Evolutionary conservation across 2,329 filamentous ascomycete species (phyloP).

Genomic region (Paradendryphiella salina): DNA sequence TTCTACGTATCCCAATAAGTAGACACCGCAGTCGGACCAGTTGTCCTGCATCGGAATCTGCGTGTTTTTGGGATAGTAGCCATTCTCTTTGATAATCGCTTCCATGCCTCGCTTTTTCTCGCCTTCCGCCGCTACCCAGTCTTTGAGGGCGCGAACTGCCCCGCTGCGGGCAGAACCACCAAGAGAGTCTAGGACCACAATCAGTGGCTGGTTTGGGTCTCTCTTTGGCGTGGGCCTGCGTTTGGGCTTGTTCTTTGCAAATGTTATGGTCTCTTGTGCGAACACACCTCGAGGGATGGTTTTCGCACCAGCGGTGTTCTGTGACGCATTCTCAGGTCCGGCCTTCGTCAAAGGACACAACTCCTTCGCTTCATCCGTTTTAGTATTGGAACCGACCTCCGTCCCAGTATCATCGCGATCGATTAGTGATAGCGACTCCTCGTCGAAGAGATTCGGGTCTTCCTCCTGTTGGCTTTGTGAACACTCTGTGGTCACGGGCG

Average conservation of each 20-base stretch:
- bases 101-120: constrained; percentile 61
- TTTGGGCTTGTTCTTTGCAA: constrained; percentile 31
- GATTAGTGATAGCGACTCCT: constrained; percentile 28
- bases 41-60: constrained; percentile 80
- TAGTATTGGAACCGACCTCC: neutral
- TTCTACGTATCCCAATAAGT: constrained; percentile 79
- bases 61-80: constrained; percentile 66
- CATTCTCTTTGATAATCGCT: constrained; percentile 53
- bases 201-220: constrained; percentile 58
- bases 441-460: constrained; percentile 28
- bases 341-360: neutral
- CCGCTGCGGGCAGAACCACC: constrained; percentile 57
- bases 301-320: constrained; percentile 10
- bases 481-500: neutral
- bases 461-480: constrained; percentile 1
- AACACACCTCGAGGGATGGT: constrained; percentile 4
- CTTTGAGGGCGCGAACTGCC: constrained; percentile 69
- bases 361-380: neutral
- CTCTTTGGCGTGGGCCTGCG: constrained; percentile 34
- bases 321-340: neutral
- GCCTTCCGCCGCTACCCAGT: constrained; percentile 77
- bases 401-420: constrained; percentile 20
- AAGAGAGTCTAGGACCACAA: constrained; percentile 88
- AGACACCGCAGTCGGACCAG: constrained; percentile 86
- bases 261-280: constrained; percentile 10